Percentiles rank a stretch among this genome's conserved stretches.
Conservation (phyloP, 331 rosid species). For the Pyrus hybrid region DNA sequence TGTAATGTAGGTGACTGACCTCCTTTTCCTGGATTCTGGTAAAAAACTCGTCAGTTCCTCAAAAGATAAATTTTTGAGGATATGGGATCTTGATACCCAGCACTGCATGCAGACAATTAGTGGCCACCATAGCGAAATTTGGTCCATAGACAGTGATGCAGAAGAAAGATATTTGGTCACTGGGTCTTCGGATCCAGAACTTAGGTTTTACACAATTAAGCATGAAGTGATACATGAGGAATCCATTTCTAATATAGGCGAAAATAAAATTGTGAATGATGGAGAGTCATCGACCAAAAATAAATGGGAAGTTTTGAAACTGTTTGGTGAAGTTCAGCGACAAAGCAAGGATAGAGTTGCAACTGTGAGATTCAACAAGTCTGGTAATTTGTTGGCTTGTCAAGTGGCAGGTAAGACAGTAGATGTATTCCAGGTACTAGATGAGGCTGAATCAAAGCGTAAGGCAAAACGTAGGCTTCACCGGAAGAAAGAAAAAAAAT, state of each 20-base stretch:
- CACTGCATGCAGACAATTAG: conserved; percentile 91
- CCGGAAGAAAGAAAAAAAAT: conserved; percentile 79
- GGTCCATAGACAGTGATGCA: conserved; percentile 77
- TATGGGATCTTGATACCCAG: conserved; percentile 96
- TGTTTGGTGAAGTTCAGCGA: conserved; percentile 78
- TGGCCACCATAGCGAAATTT: conserved; percentile 93
- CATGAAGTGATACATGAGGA: conserved; percentile 35
- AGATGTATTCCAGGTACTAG: conserved; percentile 70
- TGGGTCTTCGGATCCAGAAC: conserved; percentile 86
- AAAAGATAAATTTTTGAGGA: conserved; percentile 89
- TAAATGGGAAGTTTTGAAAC: conserved; percentile 73
- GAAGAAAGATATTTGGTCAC: conserved; percentile 69
- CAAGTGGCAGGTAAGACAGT: conserved; percentile 87
- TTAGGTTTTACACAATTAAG: conserved; percentile 64
- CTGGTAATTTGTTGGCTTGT: conserved; percentile 79
- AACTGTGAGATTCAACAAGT: conserved; percentile 67
- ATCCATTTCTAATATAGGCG: conserved; percentile 23
- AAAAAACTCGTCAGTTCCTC: conserved; percentile 84
- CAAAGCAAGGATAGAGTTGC: conserved; percentile 86
- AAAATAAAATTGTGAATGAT: conserved; percentile 10
- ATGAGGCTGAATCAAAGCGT: conserved; percentile 72
- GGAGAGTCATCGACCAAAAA: conserved; percentile 36
- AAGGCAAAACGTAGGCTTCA: conserved; percentile 85
- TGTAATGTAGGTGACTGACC: conserved; percentile 73
- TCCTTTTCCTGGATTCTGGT: conserved; percentile 63